Evolutionary conservation across 495 filamentous ascomycete genomes (phyloP), one percentile per base, ranked within the genome.

Genomic region (Daldinia grandis): DNA sequence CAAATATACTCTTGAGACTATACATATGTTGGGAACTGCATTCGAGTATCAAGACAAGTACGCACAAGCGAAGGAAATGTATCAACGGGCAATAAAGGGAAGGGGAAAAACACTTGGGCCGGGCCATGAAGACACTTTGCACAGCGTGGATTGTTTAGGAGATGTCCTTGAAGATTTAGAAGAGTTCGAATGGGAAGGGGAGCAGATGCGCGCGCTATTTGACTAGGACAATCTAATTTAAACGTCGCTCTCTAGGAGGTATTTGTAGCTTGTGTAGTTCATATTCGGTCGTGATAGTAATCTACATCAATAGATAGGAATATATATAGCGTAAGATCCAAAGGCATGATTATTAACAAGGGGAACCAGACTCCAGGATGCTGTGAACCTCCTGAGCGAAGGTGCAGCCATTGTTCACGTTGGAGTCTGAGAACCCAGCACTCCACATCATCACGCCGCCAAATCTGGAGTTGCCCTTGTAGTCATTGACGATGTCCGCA

Each of bases 401-500:
- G 40, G 68, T 82, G 69, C 80, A 82, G 21, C 80, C 79, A 35
- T 80, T 76, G 49, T 76, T 76, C 31, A 80, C 74, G 27, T 83
- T 81, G 0, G 77, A 58, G 63, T 84, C 82, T 14, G 80, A 82
- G 69, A 80, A 81, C 0, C 78, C 81, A 5, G 82, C 86, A 64
- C 81, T 81, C 86, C 86, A 87, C 70, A 88, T 76, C 86, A 87
- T 76, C 44, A 87, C 75, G 6, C 86, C 86, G 5, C 85, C 86
- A 58, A 86, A 83, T 21, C 81, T 80, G 14, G 66, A 31, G 56
- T 81, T 74, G 47, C 66, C 72, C 53, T 75, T 77, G 54, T 73
- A 72, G 1, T 78, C 68, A 27, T 51, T 71, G 38, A 85, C 75
- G 38, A 79, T 71, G 17, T 59, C 27, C 5, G 76, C 72, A 25